Conservation (phyloP, 176 grass and related monocot genomes). For the Oryza brachyantha region DNA sequence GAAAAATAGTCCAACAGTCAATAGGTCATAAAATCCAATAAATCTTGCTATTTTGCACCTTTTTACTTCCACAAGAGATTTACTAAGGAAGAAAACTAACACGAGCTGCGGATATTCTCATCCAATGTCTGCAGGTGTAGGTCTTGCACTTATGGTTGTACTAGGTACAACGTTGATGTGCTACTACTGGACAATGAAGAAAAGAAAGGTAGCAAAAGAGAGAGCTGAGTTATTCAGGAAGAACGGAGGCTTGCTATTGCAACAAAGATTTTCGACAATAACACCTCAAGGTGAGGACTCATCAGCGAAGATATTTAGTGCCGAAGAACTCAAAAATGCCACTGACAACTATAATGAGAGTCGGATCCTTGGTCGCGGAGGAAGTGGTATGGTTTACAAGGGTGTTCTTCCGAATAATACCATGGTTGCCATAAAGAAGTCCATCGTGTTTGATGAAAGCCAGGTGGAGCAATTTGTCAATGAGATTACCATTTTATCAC, state of each 20-base stretch:
- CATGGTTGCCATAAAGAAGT: constrained; percentile 52
- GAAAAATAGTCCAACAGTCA: not conserved
- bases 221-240: constrained; percentile 41
- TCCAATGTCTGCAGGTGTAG: constrained; percentile 19
- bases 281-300: not conserved
- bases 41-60: not conserved
- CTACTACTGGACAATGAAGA: constrained; percentile 27
- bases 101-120: not conserved
- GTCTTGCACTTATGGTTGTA: constrained; percentile 22
- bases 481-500: constrained; percentile 51
- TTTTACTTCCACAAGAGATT: not conserved
- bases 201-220: constrained; percentile 9
- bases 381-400: constrained; percentile 48
- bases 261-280: constrained; percentile 31
- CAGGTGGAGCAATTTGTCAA: constrained; percentile 57
- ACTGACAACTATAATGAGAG: constrained; percentile 34
- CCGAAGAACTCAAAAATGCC: constrained; percentile 40
- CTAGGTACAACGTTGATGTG: not conserved
- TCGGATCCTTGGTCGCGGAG: constrained; percentile 45
- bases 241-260: constrained; percentile 57
- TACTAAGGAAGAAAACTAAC: not conserved
- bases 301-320: constrained; percentile 46
- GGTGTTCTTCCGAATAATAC: constrained; percentile 29
- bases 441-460: constrained; percentile 49
- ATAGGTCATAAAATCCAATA: not conserved